A percentile compares a stretch with the other conserved stretches of the same genome.
Evolutionary conservation across 441 rosid genomes (phyloP).

Genomic region (Geranium incanum): DNA sequence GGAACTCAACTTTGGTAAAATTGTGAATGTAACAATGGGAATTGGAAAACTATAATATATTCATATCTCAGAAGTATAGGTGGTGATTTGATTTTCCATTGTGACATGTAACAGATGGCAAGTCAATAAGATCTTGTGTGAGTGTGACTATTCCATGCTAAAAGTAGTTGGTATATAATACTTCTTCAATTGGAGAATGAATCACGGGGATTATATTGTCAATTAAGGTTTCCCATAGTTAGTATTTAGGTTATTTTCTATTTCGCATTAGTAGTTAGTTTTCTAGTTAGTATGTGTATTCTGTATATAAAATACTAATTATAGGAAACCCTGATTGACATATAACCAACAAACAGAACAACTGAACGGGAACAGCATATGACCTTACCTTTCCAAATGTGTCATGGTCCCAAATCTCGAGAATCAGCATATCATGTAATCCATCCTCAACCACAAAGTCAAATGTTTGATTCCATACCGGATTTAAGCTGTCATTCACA

Average conservation of each 20-base stretch:
- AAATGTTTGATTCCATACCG: conserved; percentile 95
- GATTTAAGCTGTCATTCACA: conserved; percentile 80
- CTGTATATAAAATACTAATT: too few relatives aligned
- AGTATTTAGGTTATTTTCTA: too few relatives aligned
- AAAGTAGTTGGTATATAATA: neutral
- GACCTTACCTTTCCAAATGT: conserved; percentile 84
- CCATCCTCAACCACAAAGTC: conserved; percentile 97
- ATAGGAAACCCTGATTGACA: neutral
- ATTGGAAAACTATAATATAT: too few relatives aligned
- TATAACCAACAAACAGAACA: neutral
- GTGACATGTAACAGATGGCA: neutral
- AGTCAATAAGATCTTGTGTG: neutral
- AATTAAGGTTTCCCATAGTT: too few relatives aligned
- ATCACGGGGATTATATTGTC: neutral
- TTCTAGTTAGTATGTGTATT: too few relatives aligned
- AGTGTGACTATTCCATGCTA: neutral
- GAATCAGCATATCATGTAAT: conserved; percentile 82
- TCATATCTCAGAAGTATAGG: neutral
- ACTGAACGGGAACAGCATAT: neutral
- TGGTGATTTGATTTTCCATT: neutral
- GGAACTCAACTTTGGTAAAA: neutral
- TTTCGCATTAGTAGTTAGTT: too few relatives aligned
- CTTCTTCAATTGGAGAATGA: neutral
- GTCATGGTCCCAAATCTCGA: conserved; percentile 94
- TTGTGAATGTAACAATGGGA: neutral